These are phyloP conservation scores for Globisporangium canariense DNA, from an alignment of 352 stramenopile genomes.

Conservation along the genomic window DNA sequence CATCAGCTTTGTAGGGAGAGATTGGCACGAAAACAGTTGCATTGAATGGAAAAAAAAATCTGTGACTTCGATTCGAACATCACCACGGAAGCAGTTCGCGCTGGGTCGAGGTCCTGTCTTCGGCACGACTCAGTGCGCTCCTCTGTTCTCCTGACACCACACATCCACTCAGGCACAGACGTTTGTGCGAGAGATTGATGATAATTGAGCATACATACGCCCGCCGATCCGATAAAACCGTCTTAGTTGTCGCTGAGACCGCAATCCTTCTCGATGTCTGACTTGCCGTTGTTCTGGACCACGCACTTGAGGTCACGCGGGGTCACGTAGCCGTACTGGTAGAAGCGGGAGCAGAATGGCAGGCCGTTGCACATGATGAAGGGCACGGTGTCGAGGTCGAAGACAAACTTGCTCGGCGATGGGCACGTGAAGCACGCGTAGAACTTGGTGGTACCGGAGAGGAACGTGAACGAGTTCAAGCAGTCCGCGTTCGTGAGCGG, in stretches of 20 bases:
- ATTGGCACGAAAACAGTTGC: no score
- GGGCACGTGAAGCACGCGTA: conserved; percentile 20
- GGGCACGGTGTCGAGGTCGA: conserved; percentile 9
- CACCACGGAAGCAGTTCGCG: neutral
- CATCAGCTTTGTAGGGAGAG: no score
- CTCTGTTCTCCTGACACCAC: no score
- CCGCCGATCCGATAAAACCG: neutral
- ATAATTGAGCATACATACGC: no score
- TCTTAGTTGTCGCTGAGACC: conserved; percentile 12
- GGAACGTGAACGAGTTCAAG: conserved; percentile 16
- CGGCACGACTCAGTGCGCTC: neutral
- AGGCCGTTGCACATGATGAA: conserved; percentile 22
- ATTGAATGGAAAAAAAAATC: no score
- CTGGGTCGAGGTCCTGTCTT: neutral
- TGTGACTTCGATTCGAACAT: neutral
- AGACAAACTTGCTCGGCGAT: conserved; percentile 4
- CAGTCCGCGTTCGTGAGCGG: conserved; percentile 9
- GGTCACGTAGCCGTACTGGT: conserved; percentile 17
- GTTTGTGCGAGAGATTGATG: no score
- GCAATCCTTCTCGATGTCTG: conserved; percentile 20
- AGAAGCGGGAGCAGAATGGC: conserved; percentile 25
- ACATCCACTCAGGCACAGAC: no score
- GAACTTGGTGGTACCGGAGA: conserved; percentile 8
- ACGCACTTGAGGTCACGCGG: conserved; percentile 23
- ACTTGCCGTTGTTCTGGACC: conserved; percentile 18